Evolutionary conservation across 345 rosid genomes (phyloP), one percentile per base, ranked within the genome.

Genomic region (Iberis pinnata): DNA sequence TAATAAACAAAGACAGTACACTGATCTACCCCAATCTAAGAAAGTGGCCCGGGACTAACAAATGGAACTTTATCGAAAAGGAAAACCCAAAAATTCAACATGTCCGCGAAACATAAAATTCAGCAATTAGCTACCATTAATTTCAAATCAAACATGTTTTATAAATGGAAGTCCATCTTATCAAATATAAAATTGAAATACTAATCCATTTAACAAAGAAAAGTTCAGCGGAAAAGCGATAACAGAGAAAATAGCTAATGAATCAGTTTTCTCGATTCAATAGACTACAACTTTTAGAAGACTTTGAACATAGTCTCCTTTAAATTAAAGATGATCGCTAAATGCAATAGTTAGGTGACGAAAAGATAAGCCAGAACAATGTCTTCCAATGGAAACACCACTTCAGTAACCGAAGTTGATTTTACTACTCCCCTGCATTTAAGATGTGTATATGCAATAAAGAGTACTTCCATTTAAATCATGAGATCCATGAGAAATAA

Each of bases 361-460:
- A 29, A 32, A 55, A 36, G n/a, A 24, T 10, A 46, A n/a, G 13
- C 29, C 24, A 56, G 22, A 48, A 56, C 37, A 32, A 55, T 31
- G 61, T 50, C 56, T 40, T 56, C 54, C 62, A 47, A 39, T 47
- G 25, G 44, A 55, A 40, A 29, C 49, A 47, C 14, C 48, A 53
- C 20, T 41, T 56, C 5, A 48, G 50, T 29, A 64, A 31, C 56
- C 51, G 48, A 27, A 64, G 16, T 40, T 29, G 56, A 56, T 33
- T 24, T n/a, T 39, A 64, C 32, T 58, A 58, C 36, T 51, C 9
- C 42, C 70, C 63, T 56, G 62, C 58, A 49, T 19, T 51, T 52
- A 58, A 44, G 55, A 66, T 43, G 25, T 19, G 50, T 20, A 48
- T n/a, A n/a, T n/a, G n/a, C n/a, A n/a, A n/a, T n/a, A n/a, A n/a